These are phyloP conservation scores for Ulmus americana DNA, from an alignment of 331 rosid genomes.

Conservation along the genomic window DNA sequence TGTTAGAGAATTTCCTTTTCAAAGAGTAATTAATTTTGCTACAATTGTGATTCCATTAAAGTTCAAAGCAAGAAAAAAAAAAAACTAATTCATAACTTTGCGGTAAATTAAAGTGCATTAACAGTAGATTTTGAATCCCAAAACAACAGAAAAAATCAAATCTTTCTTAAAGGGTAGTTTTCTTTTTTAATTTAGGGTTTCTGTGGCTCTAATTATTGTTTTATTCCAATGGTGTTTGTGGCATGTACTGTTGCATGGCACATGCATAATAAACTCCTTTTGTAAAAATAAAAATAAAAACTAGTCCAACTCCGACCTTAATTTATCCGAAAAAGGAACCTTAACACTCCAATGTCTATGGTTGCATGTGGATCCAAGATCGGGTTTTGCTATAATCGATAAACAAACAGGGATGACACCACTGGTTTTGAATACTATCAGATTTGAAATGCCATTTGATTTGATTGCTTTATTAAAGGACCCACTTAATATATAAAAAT, in stretches of 20 bases:
- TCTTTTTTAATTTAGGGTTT: no score
- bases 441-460: background rate
- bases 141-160: background rate
- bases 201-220: no score
- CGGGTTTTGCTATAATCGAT: conserved; percentile 1
- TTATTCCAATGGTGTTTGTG: background rate
- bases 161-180: no score
- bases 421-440: background rate
- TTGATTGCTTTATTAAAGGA: conserved; percentile 7
- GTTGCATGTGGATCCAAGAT: conserved; percentile 7
- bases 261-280: conserved; percentile 3
- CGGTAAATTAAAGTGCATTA: background rate
- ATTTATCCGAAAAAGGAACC: conserved; percentile 12
- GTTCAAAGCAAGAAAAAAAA: background rate
- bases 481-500: background rate
- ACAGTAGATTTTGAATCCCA: background rate
- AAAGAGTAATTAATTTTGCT: background rate
- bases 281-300: no score
- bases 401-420: background rate
- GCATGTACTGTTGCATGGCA: conserved; percentile 14
- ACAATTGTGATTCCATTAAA: conserved; percentile 9
- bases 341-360: background rate
- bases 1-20: conserved; percentile 10
- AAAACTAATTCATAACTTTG: background rate
- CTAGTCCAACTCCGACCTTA: background rate